Base-by-base conservation (phyloP, 2,329 filamentous ascomycete species). In the Epichloe scottii region DNA sequence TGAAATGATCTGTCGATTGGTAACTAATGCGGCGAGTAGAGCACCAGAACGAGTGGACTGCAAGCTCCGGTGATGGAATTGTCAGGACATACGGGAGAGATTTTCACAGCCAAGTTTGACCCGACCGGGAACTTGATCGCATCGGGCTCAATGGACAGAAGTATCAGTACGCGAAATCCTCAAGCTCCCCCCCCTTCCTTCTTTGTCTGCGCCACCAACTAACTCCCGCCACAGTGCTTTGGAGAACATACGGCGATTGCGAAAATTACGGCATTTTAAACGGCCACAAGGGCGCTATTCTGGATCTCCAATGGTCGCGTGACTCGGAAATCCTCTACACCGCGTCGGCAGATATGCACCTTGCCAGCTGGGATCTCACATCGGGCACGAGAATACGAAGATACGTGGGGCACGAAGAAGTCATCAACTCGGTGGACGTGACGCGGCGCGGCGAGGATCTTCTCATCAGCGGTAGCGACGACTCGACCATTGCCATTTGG, bases 251-350 rank as follows among this genome's bases (percentile, higher is more conserved):
- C 55, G 91, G 89, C 61, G 79, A 89, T 60, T 96, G 91, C 71
- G 87, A 95, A 63, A 98, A 98, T 70, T 96, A 96, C 62, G 90
- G 91, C 54, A 72, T 87, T 30, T 74, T 98, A 49, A 89, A 76
- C 8, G 93, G 93, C 35, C 93, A 98, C 71, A 89, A 88, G 64
- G 89, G 89, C 58, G 93, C 93, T 1, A 74, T 98, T 46, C 74
- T 97, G 26, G 93, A 97, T 67, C 72, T 98, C 44, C 89, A 95
- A 64, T 98, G 93, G 93, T 95, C 93, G 30, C 85, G 93, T 64
- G 93, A 98, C 71, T 94, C 89, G 19, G 82, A 86, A 61, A 85
- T 91, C 41, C 68, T 98, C 48, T 97, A 91, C 63, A 93, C 91
- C 7, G 90, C 90, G 43, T 95, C 90, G 35, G 90, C 93, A 58